Evolutionary conservation across 164 flowering plant species (phyloP), one percentile per base, ranked within the genome.

Genomic region (Paratinospora sagittata): DNA sequence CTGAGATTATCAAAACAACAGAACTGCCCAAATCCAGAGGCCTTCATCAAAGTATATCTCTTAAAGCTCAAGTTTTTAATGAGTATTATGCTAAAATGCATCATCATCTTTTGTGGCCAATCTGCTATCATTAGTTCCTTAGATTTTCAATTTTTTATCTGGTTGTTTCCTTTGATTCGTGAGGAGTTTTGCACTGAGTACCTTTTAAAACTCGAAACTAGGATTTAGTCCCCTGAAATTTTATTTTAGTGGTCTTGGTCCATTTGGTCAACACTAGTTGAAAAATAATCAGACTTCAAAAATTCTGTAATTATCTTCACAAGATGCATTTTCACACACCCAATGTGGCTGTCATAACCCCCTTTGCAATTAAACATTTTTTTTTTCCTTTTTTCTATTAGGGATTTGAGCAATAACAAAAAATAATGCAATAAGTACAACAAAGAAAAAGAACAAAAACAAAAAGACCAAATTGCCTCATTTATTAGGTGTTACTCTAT

Each of bases 21-120:
- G 61, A 83, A 71, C 27, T 89, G 94, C 76, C 94, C 91, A 61
- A 77, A 85, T 71, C 94, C 91, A 19, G 66, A 73, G 58, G 89
- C 83, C 72, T 89, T 89, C 70, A 77, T 86, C 58, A 61, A 86
- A 87, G 93, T 89, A 75, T 55, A 0, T 55, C 23, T n/a, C 61
- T n/a, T 21, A n/a, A n/a, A 19, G 10, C 24, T n/a, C 61, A 8
- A 55, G 61, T n/a, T 55, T 6, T 8, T 43, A 43, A 43, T 43
- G 12, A 9, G 45, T 11, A 41, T 41, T 41, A 8, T 41, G 45
- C 34, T 30, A 41, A 6, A n/a, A n/a, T n/a, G n/a, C n/a, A n/a
- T n/a, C n/a, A n/a, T n/a, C n/a, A n/a, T n/a, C n/a, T n/a, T n/a
- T n/a, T n/a, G n/a, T n/a, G n/a, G n/a, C n/a, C n/a, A n/a, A n/a